These are phyloP conservation scores for Trichophyton equinum DNA, from an alignment of 2,329 filamentous ascomycete genomes.

Conservation along the genomic window DNA sequence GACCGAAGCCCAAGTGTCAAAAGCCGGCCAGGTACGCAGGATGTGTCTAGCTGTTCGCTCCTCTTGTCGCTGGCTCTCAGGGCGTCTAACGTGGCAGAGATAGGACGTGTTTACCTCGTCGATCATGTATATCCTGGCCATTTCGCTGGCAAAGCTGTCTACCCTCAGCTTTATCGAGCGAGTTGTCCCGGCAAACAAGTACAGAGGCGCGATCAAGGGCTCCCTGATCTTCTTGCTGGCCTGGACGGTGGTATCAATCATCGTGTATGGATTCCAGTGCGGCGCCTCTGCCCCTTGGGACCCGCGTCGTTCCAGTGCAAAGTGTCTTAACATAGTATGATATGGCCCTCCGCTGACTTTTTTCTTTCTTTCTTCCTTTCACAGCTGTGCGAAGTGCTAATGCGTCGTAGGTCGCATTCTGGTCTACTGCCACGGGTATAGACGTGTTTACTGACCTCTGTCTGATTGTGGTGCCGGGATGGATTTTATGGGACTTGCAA, in stretches of 20 bases:
- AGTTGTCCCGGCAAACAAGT: neutral
- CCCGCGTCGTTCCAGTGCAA: neutral
- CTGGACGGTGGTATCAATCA: constrained; percentile 10
- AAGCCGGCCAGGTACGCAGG: neutral
- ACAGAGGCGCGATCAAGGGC: neutral
- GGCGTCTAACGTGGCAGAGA: neutral
- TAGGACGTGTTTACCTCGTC: neutral
- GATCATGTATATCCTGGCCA: neutral
- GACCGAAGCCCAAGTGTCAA: neutral
- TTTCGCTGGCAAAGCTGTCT: neutral
- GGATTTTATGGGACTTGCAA: constrained; percentile 1
- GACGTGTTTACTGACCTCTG: neutral
- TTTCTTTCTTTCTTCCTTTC: neutral
- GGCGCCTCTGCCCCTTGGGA: constrained; percentile 8
- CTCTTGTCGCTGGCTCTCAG: too few relatives aligned
- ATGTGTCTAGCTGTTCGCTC: neutral
- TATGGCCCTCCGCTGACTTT: neutral
- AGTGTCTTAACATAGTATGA: neutral
- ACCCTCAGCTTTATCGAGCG: neutral
- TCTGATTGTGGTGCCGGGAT: neutral
- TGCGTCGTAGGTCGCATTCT: neutral
- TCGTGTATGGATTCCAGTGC: constrained; percentile 12
- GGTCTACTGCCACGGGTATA: neutral
- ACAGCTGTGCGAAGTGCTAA: neutral
- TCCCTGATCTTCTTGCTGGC: constrained; percentile 4